Percentiles rank a stretch among this genome's conserved stretches.
Conservation (phyloP, 331 rosid species). For the Pyrus hybrid region DNA sequence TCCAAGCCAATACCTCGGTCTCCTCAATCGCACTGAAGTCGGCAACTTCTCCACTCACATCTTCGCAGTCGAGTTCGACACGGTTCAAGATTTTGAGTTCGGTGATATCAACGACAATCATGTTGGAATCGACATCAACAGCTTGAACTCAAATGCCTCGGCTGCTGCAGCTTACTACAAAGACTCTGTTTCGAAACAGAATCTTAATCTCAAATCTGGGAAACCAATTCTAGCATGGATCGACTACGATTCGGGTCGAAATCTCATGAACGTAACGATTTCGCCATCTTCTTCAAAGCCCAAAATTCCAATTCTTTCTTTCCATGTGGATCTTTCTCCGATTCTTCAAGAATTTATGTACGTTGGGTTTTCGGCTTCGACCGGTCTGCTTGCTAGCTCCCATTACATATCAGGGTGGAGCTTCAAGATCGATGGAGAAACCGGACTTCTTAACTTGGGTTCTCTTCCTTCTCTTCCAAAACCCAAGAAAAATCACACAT, state of each 20-base stretch:
- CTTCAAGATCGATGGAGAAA: slow-evolving; percentile 44
- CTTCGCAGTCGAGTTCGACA: slow-evolving; percentile 65
- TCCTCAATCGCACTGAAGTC: slow-evolving; percentile 26
- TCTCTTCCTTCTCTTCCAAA: slow-evolving; percentile 46
- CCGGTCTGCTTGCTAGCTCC: slow-evolving; percentile 66
- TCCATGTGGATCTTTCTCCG: slow-evolving; percentile 38
- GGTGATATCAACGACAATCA: slow-evolving; percentile 51
- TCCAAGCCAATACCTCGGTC: slow-evolving; percentile 55
- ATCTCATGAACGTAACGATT: slow-evolving; percentile 35
- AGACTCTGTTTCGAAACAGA: slow-evolving; percentile 9
- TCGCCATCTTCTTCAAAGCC: slow-evolving; percentile 51
- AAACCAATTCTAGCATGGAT: slow-evolving; percentile 51
- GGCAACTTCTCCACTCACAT: slow-evolving; percentile 42
- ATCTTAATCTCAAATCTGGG: slow-evolving; percentile 35
- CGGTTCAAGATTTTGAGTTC: slow-evolving; percentile 46
- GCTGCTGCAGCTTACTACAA: slow-evolving; percentile 24
- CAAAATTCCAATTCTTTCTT: slow-evolving; percentile 34
- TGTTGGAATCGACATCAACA: slow-evolving; percentile 52
- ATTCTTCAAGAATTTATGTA: slow-evolving; percentile 43
- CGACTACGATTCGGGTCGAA: slow-evolving; percentile 43
- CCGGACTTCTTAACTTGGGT: slow-evolving; percentile 41
- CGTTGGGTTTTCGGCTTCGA: slow-evolving; percentile 69
- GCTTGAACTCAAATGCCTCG: slow-evolving; percentile 35
- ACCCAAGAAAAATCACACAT: slow-evolving; percentile 32
- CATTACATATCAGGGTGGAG: slow-evolving; percentile 67